Evolutionary conservation across 1,284 basidiomycete genomes (phyloP).

Genomic region (Boletellus sp.): DNA sequence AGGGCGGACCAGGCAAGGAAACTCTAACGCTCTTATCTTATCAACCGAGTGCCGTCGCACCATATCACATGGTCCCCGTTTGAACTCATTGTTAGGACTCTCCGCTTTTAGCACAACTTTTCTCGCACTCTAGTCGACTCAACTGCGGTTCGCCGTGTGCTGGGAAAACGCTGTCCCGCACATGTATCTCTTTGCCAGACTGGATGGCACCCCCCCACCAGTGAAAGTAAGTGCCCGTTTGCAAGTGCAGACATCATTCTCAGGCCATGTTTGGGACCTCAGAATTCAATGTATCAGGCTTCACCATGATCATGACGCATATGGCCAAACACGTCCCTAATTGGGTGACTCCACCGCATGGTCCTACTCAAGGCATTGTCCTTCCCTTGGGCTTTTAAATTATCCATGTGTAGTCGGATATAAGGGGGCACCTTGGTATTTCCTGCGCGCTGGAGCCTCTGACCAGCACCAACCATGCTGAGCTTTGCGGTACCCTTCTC

Average conservation of each 20-base stretch:
- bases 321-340: neutral
- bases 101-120: neutral
- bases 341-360: neutral
- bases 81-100: neutral
- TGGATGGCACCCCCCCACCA: no score
- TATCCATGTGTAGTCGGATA: slow-evolving; percentile 1
- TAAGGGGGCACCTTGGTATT: slow-evolving; percentile 7
- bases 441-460: neutral
- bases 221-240: neutral
- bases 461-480: slow-evolving; percentile 11
- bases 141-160: neutral
- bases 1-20: neutral
- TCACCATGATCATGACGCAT: no score
- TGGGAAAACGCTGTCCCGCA: neutral
- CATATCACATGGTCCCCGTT: neutral
- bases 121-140: neutral
- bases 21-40: neutral
- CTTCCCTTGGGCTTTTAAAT: slow-evolving; percentile 3
- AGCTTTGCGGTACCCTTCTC: slow-evolving; percentile 7
- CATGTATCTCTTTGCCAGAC: neutral
- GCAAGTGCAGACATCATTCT: neutral
- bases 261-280: no score
- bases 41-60: neutral
- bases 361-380: no score
- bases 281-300: no score